Evolutionary conservation across 371 early-diverging fungal genomes (phyloP).

Genomic region (Phascolomyces articulosus): DNA sequence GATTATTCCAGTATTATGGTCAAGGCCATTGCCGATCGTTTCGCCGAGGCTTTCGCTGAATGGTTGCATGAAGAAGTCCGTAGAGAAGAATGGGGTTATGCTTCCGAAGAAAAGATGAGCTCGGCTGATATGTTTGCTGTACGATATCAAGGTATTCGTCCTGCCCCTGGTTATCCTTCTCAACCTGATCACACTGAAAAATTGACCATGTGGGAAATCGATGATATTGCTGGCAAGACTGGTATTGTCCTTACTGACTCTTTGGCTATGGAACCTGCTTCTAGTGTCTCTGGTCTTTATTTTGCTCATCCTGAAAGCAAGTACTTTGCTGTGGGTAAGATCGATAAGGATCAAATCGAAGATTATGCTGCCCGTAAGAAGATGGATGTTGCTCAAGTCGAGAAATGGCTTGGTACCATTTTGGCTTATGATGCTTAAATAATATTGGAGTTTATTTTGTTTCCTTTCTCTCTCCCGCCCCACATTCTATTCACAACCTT

Average conservation of each 20-base stretch:
- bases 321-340: constrained; percentile 95
- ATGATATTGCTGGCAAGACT: constrained; percentile 72
- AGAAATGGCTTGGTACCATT: constrained; percentile 87
- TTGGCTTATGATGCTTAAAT: constrained; percentile 74
- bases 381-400: constrained; percentile 70
- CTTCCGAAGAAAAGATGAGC: constrained; percentile 73
- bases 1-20: constrained; percentile 91
- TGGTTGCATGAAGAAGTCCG: constrained; percentile 86
- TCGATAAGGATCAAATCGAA: constrained; percentile 81
- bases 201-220: constrained; percentile 86
- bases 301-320: constrained; percentile 78
- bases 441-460: not conserved
- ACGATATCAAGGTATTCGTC: constrained; percentile 92
- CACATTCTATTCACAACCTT: too few relatives aligned
- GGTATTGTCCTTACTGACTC: constrained; percentile 89
- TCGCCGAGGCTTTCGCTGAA: constrained; percentile 93
- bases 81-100: constrained; percentile 87
- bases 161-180: constrained; percentile 90
- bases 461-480: not conserved
- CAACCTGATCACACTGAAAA: constrained; percentile 94
- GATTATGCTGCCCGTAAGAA: constrained; percentile 82
- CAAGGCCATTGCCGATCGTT: constrained; percentile 91
- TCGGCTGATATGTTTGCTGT: constrained; percentile 82
- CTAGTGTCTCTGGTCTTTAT: constrained; percentile 79
- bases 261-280: constrained; percentile 91